Conservation (phyloP, 495 filamentous ascomycete species). For the Lasiosphaeria ovina region DNA sequence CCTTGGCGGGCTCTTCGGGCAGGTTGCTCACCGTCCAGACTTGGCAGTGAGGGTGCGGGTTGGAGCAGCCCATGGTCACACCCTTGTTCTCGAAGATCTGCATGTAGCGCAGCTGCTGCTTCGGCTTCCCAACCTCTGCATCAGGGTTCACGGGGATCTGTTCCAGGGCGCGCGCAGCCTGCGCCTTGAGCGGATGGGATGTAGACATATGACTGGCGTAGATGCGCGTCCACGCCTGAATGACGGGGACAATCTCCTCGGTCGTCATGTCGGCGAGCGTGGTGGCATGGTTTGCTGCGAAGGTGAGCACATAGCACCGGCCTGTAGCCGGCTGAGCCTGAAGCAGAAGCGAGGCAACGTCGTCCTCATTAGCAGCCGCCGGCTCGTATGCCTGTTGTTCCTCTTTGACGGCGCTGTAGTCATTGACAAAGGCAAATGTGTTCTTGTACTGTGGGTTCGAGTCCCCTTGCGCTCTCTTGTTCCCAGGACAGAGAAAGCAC, state of each 20-base stretch:
- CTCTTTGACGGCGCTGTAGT: slow-evolving; percentile 96
- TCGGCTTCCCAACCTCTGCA: slow-evolving; percentile 51
- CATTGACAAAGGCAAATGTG: slow-evolving; percentile 95
- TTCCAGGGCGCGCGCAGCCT: slow-evolving; percentile 32
- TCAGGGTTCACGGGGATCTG: slow-evolving; percentile 41
- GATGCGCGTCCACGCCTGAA: slow-evolving; percentile 83
- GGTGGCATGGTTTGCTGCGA: slow-evolving; percentile 83
- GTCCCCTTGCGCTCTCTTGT: slow-evolving; percentile 87
- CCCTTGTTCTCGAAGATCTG: slow-evolving; percentile 99
- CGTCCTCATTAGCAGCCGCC: slow-evolving; percentile 35
- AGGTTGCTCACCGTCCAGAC: slow-evolving; percentile 89
- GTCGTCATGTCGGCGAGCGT: slow-evolving; percentile 84
- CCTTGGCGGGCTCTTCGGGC: slow-evolving; percentile 81
- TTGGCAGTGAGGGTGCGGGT: slow-evolving; percentile 96
- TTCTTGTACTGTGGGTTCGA: slow-evolving; percentile 79
- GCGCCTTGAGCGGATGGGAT: slow-evolving; percentile 59
- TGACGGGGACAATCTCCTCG: slow-evolving; percentile 66
- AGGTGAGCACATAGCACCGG: slow-evolving; percentile 96
- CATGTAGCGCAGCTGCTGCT: slow-evolving; percentile 89
- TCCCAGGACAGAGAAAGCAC: slow-evolving; percentile 97
- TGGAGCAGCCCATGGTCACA: slow-evolving; percentile 96
- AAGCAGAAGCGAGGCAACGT: slow-evolving; percentile 74
- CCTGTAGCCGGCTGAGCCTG: slow-evolving; percentile 83
- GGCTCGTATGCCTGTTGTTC: slow-evolving; percentile 62
- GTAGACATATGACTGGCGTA: slow-evolving; percentile 79